A percentile compares a stretch with the other conserved stretches of the same genome.
These are phyloP conservation scores for Casuarina glauca DNA, from an alignment of 306 rosid genomes.

Conservation along the genomic window DNA sequence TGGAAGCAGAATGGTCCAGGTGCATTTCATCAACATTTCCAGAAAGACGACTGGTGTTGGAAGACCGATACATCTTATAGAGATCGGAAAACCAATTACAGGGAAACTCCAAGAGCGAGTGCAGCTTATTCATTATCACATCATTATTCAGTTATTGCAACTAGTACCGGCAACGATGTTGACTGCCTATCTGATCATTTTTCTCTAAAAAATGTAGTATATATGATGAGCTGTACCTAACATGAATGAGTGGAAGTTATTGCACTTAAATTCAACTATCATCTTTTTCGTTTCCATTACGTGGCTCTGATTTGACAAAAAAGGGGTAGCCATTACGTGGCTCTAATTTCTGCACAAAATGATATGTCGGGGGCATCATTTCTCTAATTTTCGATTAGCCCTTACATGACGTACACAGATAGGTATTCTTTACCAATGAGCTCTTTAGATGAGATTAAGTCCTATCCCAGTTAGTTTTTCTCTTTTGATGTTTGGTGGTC, in stretches of 20 bases:
- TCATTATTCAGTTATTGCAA: constrained; percentile 64
- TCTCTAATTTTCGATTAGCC: neutral
- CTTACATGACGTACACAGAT: neutral
- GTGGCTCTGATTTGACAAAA: neutral
- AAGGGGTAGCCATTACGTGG: no score
- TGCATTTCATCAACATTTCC: constrained; percentile 68
- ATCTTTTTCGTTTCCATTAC: neutral
- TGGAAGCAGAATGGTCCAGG: constrained; percentile 73
- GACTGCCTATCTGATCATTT: neutral
- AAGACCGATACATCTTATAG: constrained; percentile 68
- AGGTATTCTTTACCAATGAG: neutral
- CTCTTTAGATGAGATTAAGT: neutral
- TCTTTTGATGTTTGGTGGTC: neutral
- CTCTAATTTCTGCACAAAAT: neutral
- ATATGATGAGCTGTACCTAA: neutral
- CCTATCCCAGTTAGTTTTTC: neutral
- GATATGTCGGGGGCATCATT: neutral
- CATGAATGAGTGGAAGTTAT: neutral
- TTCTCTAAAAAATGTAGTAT: neutral
- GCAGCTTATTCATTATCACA: constrained; percentile 71
- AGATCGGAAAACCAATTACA: constrained; percentile 59
- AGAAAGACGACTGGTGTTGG: constrained; percentile 99
- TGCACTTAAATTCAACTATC: neutral
- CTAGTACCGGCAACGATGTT: neutral
- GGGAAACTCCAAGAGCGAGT: constrained; percentile 62